Conservation (phyloP, 148 eudicot genomes). For the Drosera capensis region DNA sequence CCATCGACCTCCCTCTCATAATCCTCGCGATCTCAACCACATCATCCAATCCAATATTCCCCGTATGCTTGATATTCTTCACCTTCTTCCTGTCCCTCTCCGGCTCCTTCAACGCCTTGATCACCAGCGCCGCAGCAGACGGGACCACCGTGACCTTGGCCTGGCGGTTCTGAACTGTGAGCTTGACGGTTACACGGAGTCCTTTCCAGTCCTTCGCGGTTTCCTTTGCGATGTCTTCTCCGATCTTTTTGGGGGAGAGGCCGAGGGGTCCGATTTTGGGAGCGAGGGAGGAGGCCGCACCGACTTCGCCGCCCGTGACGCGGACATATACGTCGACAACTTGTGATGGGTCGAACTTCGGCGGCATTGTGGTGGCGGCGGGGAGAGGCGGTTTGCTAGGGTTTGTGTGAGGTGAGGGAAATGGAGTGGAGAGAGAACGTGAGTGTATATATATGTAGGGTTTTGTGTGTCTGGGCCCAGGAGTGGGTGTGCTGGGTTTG, state of each 20-base stretch:
- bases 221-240: conserved; percentile 2
- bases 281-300: conserved; percentile 1
- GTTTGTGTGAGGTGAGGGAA: too few species aligned
- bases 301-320: conserved; percentile 3
- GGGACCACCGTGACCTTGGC: conserved; percentile 3
- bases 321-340: conserved; percentile 2
- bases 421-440: too few species aligned
- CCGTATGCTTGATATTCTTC: conserved; percentile 2
- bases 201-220: conserved; percentile 3
- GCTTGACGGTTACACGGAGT: conserved; percentile 1
- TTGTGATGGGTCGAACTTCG: conserved; percentile 3
- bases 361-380: neutral
- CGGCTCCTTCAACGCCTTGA: conserved; percentile 1
- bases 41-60: neutral
- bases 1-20: conserved; percentile 1
- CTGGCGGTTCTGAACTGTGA: conserved; percentile 4
- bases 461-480: too few species aligned
- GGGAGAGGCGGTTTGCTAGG: too few species aligned
- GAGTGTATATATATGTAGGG: too few species aligned
- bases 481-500: too few species aligned
- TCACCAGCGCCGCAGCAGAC: conserved; percentile 1
- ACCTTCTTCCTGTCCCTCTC: conserved; percentile 2
- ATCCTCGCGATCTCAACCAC: neutral
- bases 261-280: conserved; percentile 1
- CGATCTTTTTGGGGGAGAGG: conserved; percentile 3